Percentiles rank a stretch among this genome's conserved stretches.
Conservation (phyloP, 2,329 filamentous ascomycete genomes). For the Lecanicillium sp. region DNA sequence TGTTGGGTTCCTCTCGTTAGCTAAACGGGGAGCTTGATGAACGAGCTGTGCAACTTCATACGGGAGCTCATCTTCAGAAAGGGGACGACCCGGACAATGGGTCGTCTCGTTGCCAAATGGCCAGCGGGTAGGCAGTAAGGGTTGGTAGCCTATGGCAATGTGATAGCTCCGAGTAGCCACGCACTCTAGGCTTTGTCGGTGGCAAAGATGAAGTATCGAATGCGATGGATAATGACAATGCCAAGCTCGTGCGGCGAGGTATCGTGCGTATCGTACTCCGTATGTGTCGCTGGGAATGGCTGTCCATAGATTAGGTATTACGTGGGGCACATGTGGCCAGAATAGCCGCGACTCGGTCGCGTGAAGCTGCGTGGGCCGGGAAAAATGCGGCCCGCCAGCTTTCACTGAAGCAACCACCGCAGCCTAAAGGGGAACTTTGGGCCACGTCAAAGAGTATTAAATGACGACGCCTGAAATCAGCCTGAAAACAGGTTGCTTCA, state of each 20-base stretch:
- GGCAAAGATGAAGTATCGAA: not conserved
- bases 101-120: conserved; percentile 20
- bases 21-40: not conserved
- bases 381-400: conserved; percentile 8
- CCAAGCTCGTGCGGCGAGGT: conserved; percentile 7
- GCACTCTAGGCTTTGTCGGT: not conserved
- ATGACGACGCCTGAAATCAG: too few species aligned
- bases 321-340: conserved; percentile 9
- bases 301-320: conserved; percentile 1
- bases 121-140: conserved; percentile 6
- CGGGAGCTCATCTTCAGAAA: conserved; percentile 31
- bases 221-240: conserved; percentile 2
- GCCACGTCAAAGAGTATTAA: too few species aligned
- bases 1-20: conserved; percentile 28
- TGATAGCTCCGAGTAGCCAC: not conserved
- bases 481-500: too few species aligned
- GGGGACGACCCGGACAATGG: conserved; percentile 23
- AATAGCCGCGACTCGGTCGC: not conserved
- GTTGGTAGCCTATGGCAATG: too few species aligned
- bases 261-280: conserved; percentile 1
- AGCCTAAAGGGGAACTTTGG: too few species aligned
- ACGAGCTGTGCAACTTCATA: conserved; percentile 18
- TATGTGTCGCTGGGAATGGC: conserved; percentile 2
- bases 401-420: conserved; percentile 7
- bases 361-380: not conserved